These are phyloP conservation scores for Ligustrum vulgare DNA, from an alignment of 257 asterid genomes.

Conservation along the genomic window DNA sequence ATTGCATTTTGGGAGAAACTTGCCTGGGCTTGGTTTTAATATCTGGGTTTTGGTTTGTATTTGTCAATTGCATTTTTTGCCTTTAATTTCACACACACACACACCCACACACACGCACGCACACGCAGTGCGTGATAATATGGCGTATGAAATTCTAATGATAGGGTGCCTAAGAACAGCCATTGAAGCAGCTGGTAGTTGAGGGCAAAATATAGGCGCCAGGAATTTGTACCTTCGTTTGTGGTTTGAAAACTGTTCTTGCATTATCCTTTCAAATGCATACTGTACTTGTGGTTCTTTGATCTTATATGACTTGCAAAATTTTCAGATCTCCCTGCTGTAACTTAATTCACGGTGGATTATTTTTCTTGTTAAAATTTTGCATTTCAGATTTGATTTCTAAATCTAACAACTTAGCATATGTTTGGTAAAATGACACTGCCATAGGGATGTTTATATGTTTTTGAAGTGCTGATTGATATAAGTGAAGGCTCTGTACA, in stretches of 20 bases:
- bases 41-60: slow-evolving; percentile 3
- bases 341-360: neutral
- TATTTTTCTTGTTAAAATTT: neutral
- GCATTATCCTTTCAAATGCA: slow-evolving; percentile 5
- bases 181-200: neutral
- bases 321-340: slow-evolving; percentile 8
- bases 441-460: neutral
- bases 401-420: neutral
- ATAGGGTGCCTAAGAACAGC: neutral
- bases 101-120: too few relatives aligned
- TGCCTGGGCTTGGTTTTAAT: slow-evolving; percentile 12
- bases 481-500: neutral
- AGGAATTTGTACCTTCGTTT: neutral
- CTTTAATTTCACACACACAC: neutral
- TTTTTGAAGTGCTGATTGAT: neutral
- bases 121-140: neutral
- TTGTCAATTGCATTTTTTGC: slow-evolving; percentile 8
- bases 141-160: neutral
- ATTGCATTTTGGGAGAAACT: slow-evolving; percentile 1
- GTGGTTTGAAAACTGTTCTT: slow-evolving; percentile 4
- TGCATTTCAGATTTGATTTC: neutral
- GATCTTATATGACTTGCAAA: neutral
- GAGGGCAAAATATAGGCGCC: neutral
- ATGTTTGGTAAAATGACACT: neutral
- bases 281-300: slow-evolving; percentile 7